A percentile compares a stretch with the other conserved stretches of the same genome.
These are phyloP conservation scores for Heliamphora exappendiculata DNA, from an alignment of 148 eudicot species.

Conservation along the genomic window DNA sequence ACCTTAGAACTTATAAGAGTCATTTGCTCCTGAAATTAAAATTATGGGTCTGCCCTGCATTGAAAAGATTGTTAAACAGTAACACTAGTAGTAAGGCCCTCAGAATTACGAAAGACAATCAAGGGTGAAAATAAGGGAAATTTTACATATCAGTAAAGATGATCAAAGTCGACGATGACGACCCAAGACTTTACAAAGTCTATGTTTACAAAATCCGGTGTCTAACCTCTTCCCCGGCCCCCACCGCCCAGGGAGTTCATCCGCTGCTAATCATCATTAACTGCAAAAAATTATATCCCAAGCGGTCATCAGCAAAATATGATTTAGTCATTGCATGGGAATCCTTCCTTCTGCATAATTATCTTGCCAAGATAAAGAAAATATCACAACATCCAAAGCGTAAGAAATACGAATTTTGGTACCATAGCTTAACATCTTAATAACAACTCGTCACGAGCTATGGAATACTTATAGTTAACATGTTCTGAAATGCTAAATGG, in stretches of 20 bases:
- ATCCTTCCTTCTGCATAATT: too few species aligned
- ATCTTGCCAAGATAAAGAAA: not conserved
- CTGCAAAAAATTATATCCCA: slow-evolving; percentile 6
- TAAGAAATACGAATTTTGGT: not conserved
- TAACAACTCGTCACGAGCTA: not conserved
- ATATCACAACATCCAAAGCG: not conserved
- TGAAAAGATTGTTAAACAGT: not conserved
- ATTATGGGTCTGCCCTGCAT: too few species aligned
- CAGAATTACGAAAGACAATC: not conserved
- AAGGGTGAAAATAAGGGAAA: not conserved
- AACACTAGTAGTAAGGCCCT: not conserved
- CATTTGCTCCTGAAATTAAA: too few species aligned
- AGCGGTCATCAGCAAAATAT: not conserved
- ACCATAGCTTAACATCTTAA: not conserved
- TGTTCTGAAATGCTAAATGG: not conserved
- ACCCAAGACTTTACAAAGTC: not conserved
- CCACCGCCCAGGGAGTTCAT: not conserved
- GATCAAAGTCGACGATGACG: not conserved
- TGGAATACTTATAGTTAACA: not conserved
- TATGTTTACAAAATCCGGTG: not conserved
- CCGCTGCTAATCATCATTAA: not conserved
- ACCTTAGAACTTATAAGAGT: too few species aligned
- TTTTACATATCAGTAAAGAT: slow-evolving; percentile 2
- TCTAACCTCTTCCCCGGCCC: not conserved
- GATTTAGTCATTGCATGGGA: not conserved